Conservation (phyloP, 2,329 filamentous ascomycete species). For the Rhinocladiella similis region DNA sequence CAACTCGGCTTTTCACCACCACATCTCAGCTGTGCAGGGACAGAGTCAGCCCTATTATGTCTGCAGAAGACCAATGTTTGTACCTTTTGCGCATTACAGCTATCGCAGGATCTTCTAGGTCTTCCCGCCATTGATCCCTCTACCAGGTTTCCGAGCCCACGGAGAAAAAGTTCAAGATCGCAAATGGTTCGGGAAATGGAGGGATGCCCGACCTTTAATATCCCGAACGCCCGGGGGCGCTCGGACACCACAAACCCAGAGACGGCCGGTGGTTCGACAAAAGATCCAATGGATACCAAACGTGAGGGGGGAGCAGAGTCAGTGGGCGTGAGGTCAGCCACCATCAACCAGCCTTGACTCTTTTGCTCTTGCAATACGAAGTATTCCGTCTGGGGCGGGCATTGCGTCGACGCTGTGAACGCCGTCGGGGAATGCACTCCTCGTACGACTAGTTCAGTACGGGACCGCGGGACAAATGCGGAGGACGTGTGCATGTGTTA, state of each 20-base stretch:
- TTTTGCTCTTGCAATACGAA: too few species aligned
- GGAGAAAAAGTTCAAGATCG: background rate
- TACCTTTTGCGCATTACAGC: background rate
- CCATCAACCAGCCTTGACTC: too few species aligned
- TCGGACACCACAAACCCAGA: background rate
- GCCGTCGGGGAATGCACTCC: too few species aligned
- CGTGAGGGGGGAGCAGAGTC: too few species aligned
- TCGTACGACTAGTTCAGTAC: too few species aligned
- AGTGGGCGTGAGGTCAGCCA: too few species aligned
- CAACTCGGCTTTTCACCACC: background rate
- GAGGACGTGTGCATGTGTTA: too few species aligned
- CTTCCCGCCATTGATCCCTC: background rate
- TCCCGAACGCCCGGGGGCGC: background rate
- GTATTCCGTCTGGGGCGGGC: too few species aligned
- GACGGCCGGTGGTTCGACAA: background rate
- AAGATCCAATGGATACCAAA: too few species aligned
- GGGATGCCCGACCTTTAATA: background rate
- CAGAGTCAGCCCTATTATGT: background rate
- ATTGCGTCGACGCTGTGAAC: too few species aligned
- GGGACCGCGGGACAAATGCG: too few species aligned
- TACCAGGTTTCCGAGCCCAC: background rate
- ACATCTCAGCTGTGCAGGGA: background rate
- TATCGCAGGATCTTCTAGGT: background rate
- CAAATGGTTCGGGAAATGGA: background rate
- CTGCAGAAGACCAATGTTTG: background rate